Evolutionary conservation across 2,329 filamentous ascomycete genomes (phyloP).

Genomic region (Ascochyta fabae): DNA sequence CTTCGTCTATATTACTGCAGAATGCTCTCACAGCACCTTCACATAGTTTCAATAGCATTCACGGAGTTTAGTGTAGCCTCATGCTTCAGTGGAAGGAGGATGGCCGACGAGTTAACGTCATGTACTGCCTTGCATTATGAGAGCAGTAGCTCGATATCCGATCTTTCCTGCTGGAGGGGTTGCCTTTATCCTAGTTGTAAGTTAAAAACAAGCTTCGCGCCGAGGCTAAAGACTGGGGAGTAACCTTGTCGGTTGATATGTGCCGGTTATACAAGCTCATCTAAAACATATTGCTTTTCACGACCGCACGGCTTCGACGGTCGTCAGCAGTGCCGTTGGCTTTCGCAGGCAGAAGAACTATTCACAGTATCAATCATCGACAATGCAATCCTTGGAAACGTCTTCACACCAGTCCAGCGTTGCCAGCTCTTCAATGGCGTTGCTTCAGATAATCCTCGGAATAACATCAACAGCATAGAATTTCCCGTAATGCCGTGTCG

Average conservation of each 20-base stretch:
- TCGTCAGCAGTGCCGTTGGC: not conserved
- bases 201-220: conserved; percentile 8
- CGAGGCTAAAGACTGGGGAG: conserved; percentile 4
- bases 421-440: not conserved
- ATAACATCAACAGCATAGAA: not conserved
- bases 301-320: not conserved
- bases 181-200: not conserved
- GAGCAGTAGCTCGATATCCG: not conserved
- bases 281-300: conserved; percentile 9
- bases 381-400: not conserved
- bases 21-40: too few relatives aligned
- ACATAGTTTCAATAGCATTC: too few relatives aligned
- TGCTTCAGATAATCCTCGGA: not conserved
- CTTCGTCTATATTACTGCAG: too few relatives aligned
- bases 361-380: not conserved
- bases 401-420: not conserved
- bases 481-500: not conserved
- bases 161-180: not conserved
- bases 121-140: not conserved
- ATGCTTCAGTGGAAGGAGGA: too few relatives aligned
- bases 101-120: not conserved
- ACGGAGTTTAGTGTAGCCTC: too few relatives aligned
- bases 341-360: not conserved
- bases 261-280: conserved; percentile 10
- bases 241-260: conserved; percentile 2